Evolutionary conservation across 2,329 filamentous ascomycete species (phyloP).

Genomic region (Dactylellina drechsleri): DNA sequence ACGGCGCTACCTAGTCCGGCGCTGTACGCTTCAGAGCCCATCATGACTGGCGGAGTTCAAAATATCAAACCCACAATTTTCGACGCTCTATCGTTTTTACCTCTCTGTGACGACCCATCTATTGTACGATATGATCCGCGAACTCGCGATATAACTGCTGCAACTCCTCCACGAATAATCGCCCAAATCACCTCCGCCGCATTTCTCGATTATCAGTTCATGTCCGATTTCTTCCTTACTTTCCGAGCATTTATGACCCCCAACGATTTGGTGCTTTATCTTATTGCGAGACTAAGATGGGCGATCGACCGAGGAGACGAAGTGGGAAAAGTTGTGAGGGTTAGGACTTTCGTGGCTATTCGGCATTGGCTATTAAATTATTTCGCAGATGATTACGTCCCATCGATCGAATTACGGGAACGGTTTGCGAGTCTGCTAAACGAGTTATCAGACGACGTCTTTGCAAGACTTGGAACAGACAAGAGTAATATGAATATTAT

Average conservation of each 20-base stretch:
- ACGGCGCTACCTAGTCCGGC: conserved; percentile 63
- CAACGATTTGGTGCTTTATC: conserved; percentile 79
- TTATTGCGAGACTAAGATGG: conserved; percentile 87
- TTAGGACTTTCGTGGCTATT: conserved; percentile 92
- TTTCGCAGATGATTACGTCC: conserved; percentile 91
- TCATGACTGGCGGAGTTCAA: conserved; percentile 66
- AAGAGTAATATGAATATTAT: conserved; percentile 83
- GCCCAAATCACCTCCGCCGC: conserved; percentile 96
- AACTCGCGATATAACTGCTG: conserved; percentile 81
- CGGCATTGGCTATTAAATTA: conserved; percentile 99
- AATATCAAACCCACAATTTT: conserved; percentile 80
- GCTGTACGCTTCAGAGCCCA: conserved; percentile 61
- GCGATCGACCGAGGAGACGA: conserved; percentile 82
- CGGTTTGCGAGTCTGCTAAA: conserved; percentile 57
- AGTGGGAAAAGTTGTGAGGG: conserved; percentile 89
- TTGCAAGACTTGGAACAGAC: conserved; percentile 66
- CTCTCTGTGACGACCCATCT: conserved; percentile 78
- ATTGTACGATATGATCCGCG: conserved; percentile 82
- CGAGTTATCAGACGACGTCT: conserved; percentile 67
- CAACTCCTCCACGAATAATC: conserved; percentile 88
- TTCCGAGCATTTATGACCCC: conserved; percentile 87
- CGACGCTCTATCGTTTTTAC: conserved; percentile 80
- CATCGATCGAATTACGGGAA: conserved; percentile 57
- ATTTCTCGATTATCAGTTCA: conserved; percentile 94
- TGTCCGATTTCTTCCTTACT: conserved; percentile 97